Evolutionary conservation across 306 rosid genomes (phyloP), one percentile per base, ranked within the genome.

Genomic region (Cicer pinnatifidum): DNA sequence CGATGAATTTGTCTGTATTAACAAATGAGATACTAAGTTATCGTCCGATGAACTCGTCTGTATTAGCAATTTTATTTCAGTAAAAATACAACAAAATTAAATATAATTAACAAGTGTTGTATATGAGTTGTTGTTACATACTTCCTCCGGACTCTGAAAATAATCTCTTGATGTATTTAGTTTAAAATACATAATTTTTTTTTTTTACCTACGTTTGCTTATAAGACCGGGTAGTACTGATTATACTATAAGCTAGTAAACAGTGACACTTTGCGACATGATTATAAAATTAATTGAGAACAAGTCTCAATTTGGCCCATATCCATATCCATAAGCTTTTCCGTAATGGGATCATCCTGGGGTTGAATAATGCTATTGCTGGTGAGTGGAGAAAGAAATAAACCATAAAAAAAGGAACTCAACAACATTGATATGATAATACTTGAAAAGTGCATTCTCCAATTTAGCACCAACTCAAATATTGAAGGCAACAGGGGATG

Each of bases 281-380:
- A 81, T 65, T 43, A 23, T 1, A 35, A 53, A 81, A 71, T 37
- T 57, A 76, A 59, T 80, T 60, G 69, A 57, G 62, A 19, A 19
- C n/a, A 37, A 37, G 58, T 48, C 80, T 56, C 59, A 53, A 44
- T 69, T 39, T 19, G 61, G 61, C 8, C 35, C 35, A 28, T 28
- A 28, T 28, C 45, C 9, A 12, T 23, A 58, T 45, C 8, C 19
- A 11, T 11, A 28, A 28, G 35, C 35, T 28, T 28, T 28, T 28
- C 35, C 5, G 35, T 47, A 48, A 48, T 77, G 73, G 48, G 73
- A 71, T 86, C 67, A 80, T 67, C 80, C 74, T 20, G 50, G 19
- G 60, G 53, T 51, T 75, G 76, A 83, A 72, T 79, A 69, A 65
- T 67, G 73, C 2, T 79, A 69, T 59, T 67, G 73, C 2, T n/a